These are phyloP conservation scores for Globisporangium paroecandrum DNA, from an alignment of 352 stramenopile genomes.

Conservation along the genomic window DNA sequence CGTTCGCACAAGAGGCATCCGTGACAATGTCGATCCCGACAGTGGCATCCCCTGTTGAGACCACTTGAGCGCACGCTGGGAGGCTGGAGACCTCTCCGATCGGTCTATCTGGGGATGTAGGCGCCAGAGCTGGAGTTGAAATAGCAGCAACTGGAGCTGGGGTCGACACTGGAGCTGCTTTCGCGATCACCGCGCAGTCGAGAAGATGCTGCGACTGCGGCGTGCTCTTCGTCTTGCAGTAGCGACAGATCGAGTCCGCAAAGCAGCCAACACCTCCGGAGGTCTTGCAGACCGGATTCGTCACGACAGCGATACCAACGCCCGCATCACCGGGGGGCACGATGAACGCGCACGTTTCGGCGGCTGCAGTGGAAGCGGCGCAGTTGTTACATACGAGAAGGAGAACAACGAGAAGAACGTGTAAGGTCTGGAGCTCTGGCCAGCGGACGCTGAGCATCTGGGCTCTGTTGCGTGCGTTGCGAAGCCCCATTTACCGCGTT, in stretches of 20 bases:
- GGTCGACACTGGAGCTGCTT: background rate
- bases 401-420: background rate
- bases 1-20: constrained; percentile 12
- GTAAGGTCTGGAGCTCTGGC: background rate
- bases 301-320: constrained; percentile 15
- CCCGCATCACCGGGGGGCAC: constrained; percentile 13
- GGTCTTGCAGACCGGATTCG: constrained; percentile 6
- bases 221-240: constrained; percentile 19
- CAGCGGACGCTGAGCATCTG: too few relatives aligned
- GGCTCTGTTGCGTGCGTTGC: background rate
- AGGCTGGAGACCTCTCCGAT: background rate
- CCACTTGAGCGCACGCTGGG: background rate
- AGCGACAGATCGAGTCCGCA: constrained; percentile 14
- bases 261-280: constrained; percentile 12
- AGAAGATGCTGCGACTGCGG: constrained; percentile 15
- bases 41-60: constrained; percentile 8
- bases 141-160: background rate
- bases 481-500: background rate
- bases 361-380: background rate
- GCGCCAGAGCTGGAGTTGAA: background rate
- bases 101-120: background rate
- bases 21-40: constrained; percentile 18
- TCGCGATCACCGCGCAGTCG: constrained; percentile 8
- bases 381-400: background rate
- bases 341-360: constrained; percentile 1